These are phyloP conservation scores for Suhomyces maxii DNA, from an alignment of 1,139 yeast species.

Conservation along the genomic window DNA sequence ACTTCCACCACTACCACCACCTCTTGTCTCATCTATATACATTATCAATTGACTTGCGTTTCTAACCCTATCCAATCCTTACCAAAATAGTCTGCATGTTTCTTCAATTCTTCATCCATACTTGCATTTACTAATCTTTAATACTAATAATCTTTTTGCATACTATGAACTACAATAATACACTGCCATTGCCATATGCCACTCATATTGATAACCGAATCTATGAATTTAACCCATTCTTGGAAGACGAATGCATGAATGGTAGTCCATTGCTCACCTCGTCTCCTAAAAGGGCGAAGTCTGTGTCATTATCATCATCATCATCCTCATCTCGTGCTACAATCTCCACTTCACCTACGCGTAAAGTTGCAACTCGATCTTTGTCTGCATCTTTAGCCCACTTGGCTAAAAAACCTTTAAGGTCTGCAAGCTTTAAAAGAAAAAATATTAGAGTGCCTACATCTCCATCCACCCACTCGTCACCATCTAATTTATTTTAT, in stretches of 20 bases:
- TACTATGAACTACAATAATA: slow-evolving; percentile 17
- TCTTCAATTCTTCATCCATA: slow-evolving; percentile 4
- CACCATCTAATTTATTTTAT: slow-evolving; percentile 1
- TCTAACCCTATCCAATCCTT: slow-evolving; percentile 12
- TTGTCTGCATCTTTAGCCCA: slow-evolving; percentile 4
- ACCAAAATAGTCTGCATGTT: slow-evolving; percentile 5
- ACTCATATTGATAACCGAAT: slow-evolving; percentile 22
- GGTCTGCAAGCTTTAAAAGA: slow-evolving; percentile 14
- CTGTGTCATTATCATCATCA: slow-evolving; percentile 10
- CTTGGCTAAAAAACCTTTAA: slow-evolving; percentile 2
- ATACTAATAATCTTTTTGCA: neutral
- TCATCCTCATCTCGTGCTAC: neutral
- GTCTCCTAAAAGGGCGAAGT: slow-evolving; percentile 12
- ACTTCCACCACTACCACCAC: too few species aligned
- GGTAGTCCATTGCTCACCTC: slow-evolving; percentile 4
- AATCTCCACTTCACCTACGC: neutral
- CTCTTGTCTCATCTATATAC: neutral
- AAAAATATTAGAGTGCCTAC: slow-evolving; percentile 9
- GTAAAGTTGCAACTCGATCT: slow-evolving; percentile 4
- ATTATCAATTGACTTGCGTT: neutral
- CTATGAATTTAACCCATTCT: slow-evolving; percentile 23
- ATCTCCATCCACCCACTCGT: neutral
- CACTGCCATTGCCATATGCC: slow-evolving; percentile 28
- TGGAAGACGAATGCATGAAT: slow-evolving; percentile 8
- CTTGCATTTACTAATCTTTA: neutral